A percentile compares a stretch with the other conserved stretches of the same genome.
phyloP scores from a whole-genome alignment of 345 rosid species.

The Arabis alpina region DNA sequence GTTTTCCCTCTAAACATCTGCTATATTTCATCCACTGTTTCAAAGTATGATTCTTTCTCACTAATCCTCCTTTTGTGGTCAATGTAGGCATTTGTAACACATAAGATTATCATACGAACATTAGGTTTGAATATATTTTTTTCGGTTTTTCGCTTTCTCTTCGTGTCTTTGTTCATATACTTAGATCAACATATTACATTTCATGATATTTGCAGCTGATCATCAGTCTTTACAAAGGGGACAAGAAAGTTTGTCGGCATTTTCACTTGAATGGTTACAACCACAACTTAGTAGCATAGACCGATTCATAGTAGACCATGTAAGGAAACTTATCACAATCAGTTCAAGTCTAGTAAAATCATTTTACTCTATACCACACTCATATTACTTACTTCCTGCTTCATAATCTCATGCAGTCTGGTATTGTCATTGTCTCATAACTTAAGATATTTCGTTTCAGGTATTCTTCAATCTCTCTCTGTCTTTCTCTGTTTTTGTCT shows the following conservation, averaged over 20 bases:
- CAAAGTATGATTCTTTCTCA: slow-evolving; percentile 24
- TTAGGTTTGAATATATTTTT: slow-evolving; percentile 48
- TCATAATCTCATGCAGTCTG: slow-evolving; percentile 34
- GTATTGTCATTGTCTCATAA: slow-evolving; percentile 39
- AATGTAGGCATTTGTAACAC: slow-evolving; percentile 78
- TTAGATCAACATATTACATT: background rate
- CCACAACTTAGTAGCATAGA: slow-evolving; percentile 57
- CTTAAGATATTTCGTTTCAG: slow-evolving; percentile 16
- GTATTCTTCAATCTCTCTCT: slow-evolving; percentile 14
- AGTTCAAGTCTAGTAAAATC: slow-evolving; percentile 16
- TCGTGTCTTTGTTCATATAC: background rate
- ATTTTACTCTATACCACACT: slow-evolving; percentile 4
- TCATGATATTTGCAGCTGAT: slow-evolving; percentile 45
- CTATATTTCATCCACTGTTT: background rate
- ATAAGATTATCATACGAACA: slow-evolving; percentile 53
- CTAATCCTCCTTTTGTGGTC: background rate
- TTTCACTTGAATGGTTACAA: slow-evolving; percentile 62
- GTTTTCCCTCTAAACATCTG: background rate
- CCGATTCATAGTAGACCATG: slow-evolving; percentile 59
- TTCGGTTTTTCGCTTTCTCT: background rate
- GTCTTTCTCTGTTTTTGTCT: background rate
- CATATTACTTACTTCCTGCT: background rate
- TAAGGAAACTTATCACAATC: slow-evolving; percentile 35
- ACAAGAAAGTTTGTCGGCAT: slow-evolving; percentile 32
- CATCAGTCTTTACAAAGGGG: slow-evolving; percentile 37